Percentiles rank a stretch among this genome's conserved stretches.
Conservation (phyloP, 108 stramenopile species). For the Nannochloropsis gaditana region DNA sequence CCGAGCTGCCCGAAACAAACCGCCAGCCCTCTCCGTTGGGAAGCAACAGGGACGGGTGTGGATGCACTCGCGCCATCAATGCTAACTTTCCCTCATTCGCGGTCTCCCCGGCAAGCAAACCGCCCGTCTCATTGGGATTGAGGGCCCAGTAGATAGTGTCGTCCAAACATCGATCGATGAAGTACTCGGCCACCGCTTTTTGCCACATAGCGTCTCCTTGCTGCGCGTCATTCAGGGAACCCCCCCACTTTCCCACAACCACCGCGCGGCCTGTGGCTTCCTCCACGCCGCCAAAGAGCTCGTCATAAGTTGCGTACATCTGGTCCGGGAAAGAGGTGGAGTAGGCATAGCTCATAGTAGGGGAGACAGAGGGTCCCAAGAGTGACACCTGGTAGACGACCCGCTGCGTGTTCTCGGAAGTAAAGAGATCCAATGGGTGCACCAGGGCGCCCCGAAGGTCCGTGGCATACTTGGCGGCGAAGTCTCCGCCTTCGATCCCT, state of each 20-base stretch:
- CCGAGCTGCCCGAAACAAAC: not conserved
- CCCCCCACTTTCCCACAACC: not conserved
- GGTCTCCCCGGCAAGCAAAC: not conserved
- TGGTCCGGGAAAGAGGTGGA: not conserved
- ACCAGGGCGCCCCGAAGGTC: not conserved
- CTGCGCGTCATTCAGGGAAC: constrained; percentile 6
- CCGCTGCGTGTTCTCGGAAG: not conserved
- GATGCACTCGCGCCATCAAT: not conserved
- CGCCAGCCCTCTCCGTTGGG: not conserved
- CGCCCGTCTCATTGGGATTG: not conserved
- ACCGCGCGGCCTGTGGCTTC: constrained; percentile 2
- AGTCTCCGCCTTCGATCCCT: not conserved
- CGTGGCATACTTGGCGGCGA: not conserved
- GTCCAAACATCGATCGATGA: not conserved
- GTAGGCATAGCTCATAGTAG: not conserved
- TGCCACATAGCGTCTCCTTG: constrained; percentile 1
- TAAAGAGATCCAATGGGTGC: not conserved
- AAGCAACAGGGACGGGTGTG: not conserved
- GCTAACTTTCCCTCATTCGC: not conserved
- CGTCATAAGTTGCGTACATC: constrained; percentile 1
- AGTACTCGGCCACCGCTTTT: not conserved
- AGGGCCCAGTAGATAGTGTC: constrained; percentile 15
- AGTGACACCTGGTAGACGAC: not conserved
- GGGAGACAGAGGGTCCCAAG: not conserved
- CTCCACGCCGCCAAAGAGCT: constrained; percentile 17